Base-by-base conservation (phyloP, 345 rosid species). In the Corymbia maculata region DNA sequence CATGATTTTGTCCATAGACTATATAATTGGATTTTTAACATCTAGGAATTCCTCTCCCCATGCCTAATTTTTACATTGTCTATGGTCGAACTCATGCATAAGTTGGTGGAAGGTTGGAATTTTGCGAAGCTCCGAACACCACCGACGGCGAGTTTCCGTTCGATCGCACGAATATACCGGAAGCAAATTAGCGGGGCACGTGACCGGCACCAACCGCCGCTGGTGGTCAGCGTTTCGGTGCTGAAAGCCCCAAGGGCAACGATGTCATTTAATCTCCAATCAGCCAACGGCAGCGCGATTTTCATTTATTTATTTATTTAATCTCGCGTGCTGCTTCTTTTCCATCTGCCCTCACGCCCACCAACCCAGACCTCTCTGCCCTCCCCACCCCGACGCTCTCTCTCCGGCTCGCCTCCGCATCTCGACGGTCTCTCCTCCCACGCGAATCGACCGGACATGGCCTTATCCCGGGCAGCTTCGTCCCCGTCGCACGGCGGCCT, bases 381-480 rank as follows among this genome's bases (percentile, higher is more conserved):
- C 14, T 17, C 3, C 86, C 52, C 8, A 6, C 4, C 21, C 51
- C 59, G 42, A 28, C 19, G 52, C 86, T 22, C 24, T 22, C 36
- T 85, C 42, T 10, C 86, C 36, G 19, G 14, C 22, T 85, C 86
- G 47, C 64, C 21, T 11, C 16, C 64, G 30, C 26, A 32, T 44
- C 47, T 42, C 87, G 47, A 30, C 57, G 16, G 36, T 52, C 44
- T 16, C 57, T 52, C 24, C 14, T 22, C 75, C 10, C 28, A 2
- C 66, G 10, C 12, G 44, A 32, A 11, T 47, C 89, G 49, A 57
- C 59, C 53, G 26, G 88, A 88, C 86, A 96, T 97, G 99, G 97
- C 99, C 89, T 90, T 97, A 13, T 94, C 97, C 1, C 95, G 89
- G 50, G 70, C 92, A 2, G 88, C 93, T 44, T 79, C 93, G 2